Percentiles rank a stretch among this genome's conserved stretches.
These are phyloP conservation scores for Hibiscus mutabilis DNA, from an alignment of 345 rosid species.

Conservation along the genomic window DNA sequence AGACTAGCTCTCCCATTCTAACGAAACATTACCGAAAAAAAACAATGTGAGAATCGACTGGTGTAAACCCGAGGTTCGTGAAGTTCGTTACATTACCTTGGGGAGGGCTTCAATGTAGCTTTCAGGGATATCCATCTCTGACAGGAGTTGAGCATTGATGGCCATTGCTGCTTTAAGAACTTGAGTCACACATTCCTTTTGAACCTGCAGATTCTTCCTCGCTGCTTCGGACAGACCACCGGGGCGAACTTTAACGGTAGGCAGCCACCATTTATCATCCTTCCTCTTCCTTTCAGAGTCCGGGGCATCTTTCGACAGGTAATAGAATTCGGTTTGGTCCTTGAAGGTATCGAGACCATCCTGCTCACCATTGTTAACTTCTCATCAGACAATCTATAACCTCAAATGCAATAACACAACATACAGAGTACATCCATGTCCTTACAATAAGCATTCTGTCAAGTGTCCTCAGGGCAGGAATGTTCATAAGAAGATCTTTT, in stretches of 20 bases:
- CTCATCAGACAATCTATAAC: neutral
- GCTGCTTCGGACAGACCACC: constrained; percentile 66
- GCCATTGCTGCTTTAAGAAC: constrained; percentile 98
- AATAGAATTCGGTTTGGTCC: constrained; percentile 71
- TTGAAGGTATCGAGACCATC: constrained; percentile 79
- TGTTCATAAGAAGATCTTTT: constrained; percentile 80
- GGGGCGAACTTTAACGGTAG: constrained; percentile 62
- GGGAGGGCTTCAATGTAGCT: constrained; percentile 89
- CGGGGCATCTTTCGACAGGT: constrained; percentile 61
- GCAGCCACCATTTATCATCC: constrained; percentile 96
- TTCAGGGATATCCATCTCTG: constrained; percentile 93
- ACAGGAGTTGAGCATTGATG: constrained; percentile 79
- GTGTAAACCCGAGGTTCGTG: neutral
- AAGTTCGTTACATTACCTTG: constrained; percentile 40
- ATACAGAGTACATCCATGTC: neutral
- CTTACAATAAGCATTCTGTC: constrained; percentile 92
- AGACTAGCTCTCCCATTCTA: constrained; percentile 97
- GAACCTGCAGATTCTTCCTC: constrained; percentile 68
- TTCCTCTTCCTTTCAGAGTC: constrained; percentile 61
- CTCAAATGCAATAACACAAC: neutral
- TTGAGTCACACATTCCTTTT: constrained; percentile 85
- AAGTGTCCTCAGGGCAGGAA: constrained; percentile 89
- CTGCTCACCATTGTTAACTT: constrained; percentile 25
- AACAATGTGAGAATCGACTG: neutral
- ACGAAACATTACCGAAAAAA: neutral